Conservation (phyloP, 768 basidiomycete species). For the Rhodotorula taiwanensis region DNA sequence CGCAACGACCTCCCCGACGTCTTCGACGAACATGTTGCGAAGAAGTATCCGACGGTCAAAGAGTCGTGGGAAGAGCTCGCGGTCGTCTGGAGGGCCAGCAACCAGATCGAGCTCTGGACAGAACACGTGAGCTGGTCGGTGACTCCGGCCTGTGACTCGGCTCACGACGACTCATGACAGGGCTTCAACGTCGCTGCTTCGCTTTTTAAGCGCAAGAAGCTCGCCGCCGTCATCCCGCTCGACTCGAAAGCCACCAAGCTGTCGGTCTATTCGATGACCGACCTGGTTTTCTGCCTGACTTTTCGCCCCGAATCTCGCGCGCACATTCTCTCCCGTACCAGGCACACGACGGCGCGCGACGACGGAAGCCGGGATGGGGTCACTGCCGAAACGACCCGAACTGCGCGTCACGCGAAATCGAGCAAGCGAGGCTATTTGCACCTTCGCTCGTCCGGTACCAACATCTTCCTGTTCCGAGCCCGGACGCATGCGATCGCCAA, state of each 20-base stretch:
- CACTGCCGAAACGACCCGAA: slow-evolving; percentile 39
- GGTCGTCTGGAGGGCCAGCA: slow-evolving; percentile 72
- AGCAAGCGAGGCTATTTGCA: slow-evolving; percentile 51
- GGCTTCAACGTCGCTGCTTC: slow-evolving; percentile 60
- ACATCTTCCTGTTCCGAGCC: slow-evolving; percentile 77
- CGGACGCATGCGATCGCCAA: slow-evolving; percentile 69
- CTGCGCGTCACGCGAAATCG: slow-evolving; percentile 33
- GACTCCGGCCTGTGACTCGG: no score
- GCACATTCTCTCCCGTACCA: slow-evolving; percentile 52
- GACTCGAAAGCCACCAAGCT: slow-evolving; percentile 57
- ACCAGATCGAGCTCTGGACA: slow-evolving; percentile 72
- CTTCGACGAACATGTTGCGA: slow-evolving; percentile 65
- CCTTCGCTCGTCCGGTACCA: slow-evolving; percentile 58
- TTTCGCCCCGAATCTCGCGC: slow-evolving; percentile 45
- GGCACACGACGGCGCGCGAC: slow-evolving; percentile 22
- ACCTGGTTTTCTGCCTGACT: slow-evolving; percentile 64
- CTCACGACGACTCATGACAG: slow-evolving; percentile 11
- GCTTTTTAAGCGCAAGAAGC: slow-evolving; percentile 63
- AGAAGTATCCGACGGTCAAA: slow-evolving; percentile 50
- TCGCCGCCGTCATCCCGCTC: slow-evolving; percentile 72
- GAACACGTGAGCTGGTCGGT: slow-evolving; percentile 60
- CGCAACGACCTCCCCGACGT: slow-evolving; percentile 46
- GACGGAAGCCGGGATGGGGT: slow-evolving; percentile 19
- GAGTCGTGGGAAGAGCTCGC: slow-evolving; percentile 73
- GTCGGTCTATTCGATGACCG: slow-evolving; percentile 81